These are phyloP conservation scores for Anethum foeniculum DNA, from an alignment of 140 eudicot genomes.

Conservation along the genomic window DNA sequence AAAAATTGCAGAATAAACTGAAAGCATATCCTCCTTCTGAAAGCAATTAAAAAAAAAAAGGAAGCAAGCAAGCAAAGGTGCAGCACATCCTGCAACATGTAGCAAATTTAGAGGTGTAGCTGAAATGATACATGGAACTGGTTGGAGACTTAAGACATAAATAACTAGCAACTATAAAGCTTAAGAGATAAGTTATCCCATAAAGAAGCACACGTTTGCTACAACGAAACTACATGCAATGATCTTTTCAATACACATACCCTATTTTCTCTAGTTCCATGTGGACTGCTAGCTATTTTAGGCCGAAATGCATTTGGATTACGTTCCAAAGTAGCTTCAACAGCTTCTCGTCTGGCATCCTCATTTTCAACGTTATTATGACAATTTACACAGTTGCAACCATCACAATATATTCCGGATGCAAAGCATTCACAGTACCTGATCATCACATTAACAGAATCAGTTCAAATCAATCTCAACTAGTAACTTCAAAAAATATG, in stretches of 20 bases:
- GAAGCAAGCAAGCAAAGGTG: background rate
- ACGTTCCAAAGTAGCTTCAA: slow-evolving; percentile 80
- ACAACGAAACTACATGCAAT: background rate
- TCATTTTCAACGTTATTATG: slow-evolving; percentile 81
- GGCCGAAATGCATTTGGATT: slow-evolving; percentile 97
- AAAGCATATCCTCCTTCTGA: background rate
- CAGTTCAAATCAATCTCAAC: background rate
- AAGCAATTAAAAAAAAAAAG: background rate
- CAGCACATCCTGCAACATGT: background rate
- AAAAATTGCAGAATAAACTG: background rate
- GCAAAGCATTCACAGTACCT: slow-evolving; percentile 99
- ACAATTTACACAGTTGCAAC: slow-evolving; percentile 92
- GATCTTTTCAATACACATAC: slow-evolving; percentile 28
- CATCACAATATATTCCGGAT: slow-evolving; percentile 88
- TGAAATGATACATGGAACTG: background rate
- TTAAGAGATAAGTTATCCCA: background rate
- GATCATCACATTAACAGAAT: slow-evolving; percentile 21
- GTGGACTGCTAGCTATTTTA: slow-evolving; percentile 91
- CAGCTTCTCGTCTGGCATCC: slow-evolving; percentile 78
- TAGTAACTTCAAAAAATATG: background rate
- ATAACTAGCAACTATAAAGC: background rate
- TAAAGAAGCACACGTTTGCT: background rate
- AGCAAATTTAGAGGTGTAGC: background rate
- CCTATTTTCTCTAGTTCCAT: slow-evolving; percentile 61
- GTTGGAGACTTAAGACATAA: background rate